Evolutionary conservation across 192 early-diverging fungal genomes (phyloP).

Genomic region (Borealophlyctis nickersoniae): DNA sequence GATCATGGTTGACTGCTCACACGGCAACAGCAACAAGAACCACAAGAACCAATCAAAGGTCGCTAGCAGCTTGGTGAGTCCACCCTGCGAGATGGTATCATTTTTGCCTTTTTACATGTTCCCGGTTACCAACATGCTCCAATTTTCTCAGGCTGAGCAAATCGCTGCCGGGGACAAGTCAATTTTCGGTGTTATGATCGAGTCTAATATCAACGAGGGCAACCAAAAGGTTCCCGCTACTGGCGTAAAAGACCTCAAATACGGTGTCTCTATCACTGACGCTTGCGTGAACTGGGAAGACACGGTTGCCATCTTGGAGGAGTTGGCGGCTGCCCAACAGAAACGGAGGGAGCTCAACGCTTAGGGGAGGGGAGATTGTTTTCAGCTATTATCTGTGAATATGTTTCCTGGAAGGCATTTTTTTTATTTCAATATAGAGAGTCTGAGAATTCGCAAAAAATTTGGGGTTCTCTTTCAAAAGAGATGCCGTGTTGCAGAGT

Average conservation of each 20-base stretch:
- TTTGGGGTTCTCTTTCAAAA: too few relatives aligned
- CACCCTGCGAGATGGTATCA: too few relatives aligned
- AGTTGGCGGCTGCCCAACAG: constrained; percentile 66
- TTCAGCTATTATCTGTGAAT: too few relatives aligned
- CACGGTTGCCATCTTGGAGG: constrained; percentile 72
- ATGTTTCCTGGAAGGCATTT: too few relatives aligned
- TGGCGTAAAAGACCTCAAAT: constrained; percentile 58
- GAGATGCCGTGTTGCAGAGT: too few relatives aligned
- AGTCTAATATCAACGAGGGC: constrained; percentile 78
- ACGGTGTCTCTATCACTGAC: constrained; percentile 91
- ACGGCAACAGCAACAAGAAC: constrained; percentile 89
- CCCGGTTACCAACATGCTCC: constrained; percentile 58
- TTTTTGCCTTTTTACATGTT: too few relatives aligned
- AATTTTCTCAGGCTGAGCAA: too few relatives aligned
- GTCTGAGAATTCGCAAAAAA: too few relatives aligned
- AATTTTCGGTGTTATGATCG: constrained; percentile 90
- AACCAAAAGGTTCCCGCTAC: constrained; percentile 78
- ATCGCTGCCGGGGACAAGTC: constrained; percentile 48
- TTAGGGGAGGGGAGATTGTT: background rate
- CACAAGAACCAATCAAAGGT: constrained; percentile 85
- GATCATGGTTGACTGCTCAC: constrained; percentile 95
- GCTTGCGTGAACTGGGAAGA: constrained; percentile 86
- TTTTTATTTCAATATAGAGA: too few relatives aligned
- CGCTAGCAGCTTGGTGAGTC: constrained; percentile 6
- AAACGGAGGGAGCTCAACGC: constrained; percentile 4